Percentiles rank a stretch among this genome's conserved stretches.
These are phyloP conservation scores for Polyporus tsugae DNA, from an alignment of 1,284 basidiomycete genomes.

Conservation along the genomic window DNA sequence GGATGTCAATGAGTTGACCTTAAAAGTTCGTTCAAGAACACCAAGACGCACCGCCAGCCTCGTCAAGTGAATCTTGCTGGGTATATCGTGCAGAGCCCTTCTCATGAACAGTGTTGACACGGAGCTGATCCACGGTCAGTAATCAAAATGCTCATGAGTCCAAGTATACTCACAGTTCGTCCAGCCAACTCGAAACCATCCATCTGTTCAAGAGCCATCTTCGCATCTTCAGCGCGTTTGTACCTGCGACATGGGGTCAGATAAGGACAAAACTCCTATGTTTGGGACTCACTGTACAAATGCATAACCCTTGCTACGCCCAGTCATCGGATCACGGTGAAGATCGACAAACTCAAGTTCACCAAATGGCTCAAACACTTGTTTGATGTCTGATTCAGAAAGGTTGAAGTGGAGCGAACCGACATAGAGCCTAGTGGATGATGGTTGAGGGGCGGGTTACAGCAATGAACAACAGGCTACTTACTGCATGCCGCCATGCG, in stretches of 20 bases:
- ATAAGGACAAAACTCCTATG: not conserved
- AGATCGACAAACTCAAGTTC: constrained; percentile 98
- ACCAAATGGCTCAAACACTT: constrained; percentile 99
- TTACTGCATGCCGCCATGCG: constrained; percentile 82
- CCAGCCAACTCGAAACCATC: constrained; percentile 98
- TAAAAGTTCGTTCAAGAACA: not conserved
- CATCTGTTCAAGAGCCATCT: constrained; percentile 98
- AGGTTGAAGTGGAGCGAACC: constrained; percentile 97
- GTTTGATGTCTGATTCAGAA: constrained; percentile 94
- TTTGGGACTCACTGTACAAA: constrained; percentile 86
- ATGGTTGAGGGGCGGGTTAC: not conserved
- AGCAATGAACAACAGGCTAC: constrained; percentile 40
- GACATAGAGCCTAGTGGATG: constrained; percentile 84
- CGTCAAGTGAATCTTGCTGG: constrained; percentile 83
- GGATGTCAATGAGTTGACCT: not conserved
- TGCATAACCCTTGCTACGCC: constrained; percentile 96
- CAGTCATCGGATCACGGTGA: constrained; percentile 92
- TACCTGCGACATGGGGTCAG: constrained; percentile 59
- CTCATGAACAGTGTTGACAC: constrained; percentile 92
- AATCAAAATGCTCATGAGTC: constrained; percentile 2
- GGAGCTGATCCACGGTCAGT: constrained; percentile 60
- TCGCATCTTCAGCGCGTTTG: constrained; percentile 89
- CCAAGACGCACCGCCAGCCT: constrained; percentile 71
- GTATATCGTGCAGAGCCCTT: constrained; percentile 81
- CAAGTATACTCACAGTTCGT: constrained; percentile 69